These are phyloP conservation scores for Kodamaea derodonti DNA, from an alignment of 1,139 yeast genomes.

Conservation along the genomic window DNA sequence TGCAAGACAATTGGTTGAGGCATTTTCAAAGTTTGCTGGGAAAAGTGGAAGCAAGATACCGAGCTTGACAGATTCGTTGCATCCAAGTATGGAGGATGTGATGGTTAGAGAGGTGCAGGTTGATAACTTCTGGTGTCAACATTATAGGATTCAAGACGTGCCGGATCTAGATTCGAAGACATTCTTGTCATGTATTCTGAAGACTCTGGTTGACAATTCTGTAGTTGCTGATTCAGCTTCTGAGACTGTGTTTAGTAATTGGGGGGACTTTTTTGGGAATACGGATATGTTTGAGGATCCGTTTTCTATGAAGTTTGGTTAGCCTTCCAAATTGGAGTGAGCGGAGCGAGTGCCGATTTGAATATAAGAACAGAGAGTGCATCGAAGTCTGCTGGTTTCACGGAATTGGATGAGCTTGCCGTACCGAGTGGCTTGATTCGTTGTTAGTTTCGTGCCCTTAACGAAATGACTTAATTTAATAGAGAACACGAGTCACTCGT, in stretches of 20 bases:
- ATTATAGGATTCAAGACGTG: slow-evolving; percentile 5
- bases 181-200: slow-evolving; percentile 3
- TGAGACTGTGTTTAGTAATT: slow-evolving; percentile 3
- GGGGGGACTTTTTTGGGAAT: slow-evolving; percentile 6
- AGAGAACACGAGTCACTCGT: too few species aligned
- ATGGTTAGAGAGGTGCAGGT: slow-evolving; percentile 20
- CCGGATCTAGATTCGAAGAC: slow-evolving; percentile 2
- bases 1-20: slow-evolving; percentile 4
- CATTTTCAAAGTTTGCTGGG: slow-evolving; percentile 2
- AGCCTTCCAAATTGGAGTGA: too few species aligned
- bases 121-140: slow-evolving; percentile 13
- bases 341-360: too few species aligned
- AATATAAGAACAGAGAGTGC: too few species aligned
- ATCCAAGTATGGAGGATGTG: slow-evolving; percentile 10
- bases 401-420: too few species aligned
- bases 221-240: neutral
- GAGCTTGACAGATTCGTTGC: slow-evolving; percentile 4
- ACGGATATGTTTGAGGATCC: slow-evolving; percentile 5
- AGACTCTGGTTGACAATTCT: neutral
- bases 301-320: slow-evolving; percentile 4
- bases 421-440: too few species aligned
- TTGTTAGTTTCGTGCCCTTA: too few species aligned
- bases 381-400: too few species aligned
- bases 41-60: neutral
- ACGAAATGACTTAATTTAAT: too few species aligned